Base-by-base conservation (phyloP, 768 basidiomycete species). In the Kwoniella sp. region DNA sequence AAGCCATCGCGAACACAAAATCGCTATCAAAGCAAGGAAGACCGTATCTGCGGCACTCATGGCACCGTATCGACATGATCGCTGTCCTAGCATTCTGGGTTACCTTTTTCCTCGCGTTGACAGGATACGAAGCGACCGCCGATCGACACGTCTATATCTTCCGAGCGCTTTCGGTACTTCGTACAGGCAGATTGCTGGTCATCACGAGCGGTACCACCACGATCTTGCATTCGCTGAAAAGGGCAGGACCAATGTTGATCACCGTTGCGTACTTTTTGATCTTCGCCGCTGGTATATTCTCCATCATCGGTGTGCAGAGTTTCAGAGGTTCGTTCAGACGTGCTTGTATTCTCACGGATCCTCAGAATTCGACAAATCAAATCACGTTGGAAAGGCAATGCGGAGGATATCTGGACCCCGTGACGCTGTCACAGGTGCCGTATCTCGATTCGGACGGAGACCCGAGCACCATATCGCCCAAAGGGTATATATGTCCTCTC, bases 121-220 rank as follows among this genome's bases (percentile, higher is more conserved):
- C 82, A 0, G 90, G 90, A 0, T 69, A 84, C 25, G 95, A 97
- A 80, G 82, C 84, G 10, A 86, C 87, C 1, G 67, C 76, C 2
- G 67, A 66, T 19, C 78, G 86, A 56, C 93, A 95, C 78, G 84
- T 96, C 62, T 94, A 90, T 21, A 79, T 93, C 30, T 97, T 97
- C 74, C 85, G 93, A 47, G 93, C 93, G 0, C 78, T 98, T 78
- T 90, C 90, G 68, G 90, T 93, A 27, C 82, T 97, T 19, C 83
- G 95, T 68, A 89, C 87, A 1, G 87, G 90, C 1, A 84, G 95
- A 66, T 80, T 98, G 47, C 81, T 98, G 47, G 85, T 92, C 4
- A 86, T 97, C 62, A 95, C 94, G 1, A 87, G 87, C 66, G 95
- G 95, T 80, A 98, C 95, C 22, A 89, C 92, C 83, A 89, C 93